Evolutionary conservation across 108 stramenopile species (phyloP), one percentile per base, ranked within the genome.

Genomic region (Conticribra weissflogii): DNA sequence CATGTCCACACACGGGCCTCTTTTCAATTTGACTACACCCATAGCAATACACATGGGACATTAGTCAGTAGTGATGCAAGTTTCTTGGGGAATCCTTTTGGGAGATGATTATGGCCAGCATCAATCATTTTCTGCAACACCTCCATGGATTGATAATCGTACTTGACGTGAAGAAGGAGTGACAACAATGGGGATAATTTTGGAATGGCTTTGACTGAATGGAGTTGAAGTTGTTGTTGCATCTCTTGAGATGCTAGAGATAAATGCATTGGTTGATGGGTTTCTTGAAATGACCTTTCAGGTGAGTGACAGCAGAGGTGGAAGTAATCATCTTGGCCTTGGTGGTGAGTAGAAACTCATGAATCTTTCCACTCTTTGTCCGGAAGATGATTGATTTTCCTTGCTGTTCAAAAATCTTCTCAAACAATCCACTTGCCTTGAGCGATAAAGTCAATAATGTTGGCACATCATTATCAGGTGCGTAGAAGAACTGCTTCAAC

Each of bases 31-130:
- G 17, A 46, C 25, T 21, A 30, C 50, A 18, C 51, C 12, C 3
- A 46, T 24, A 30, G 50, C 50, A 21, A 36, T 51, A 33, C 64
- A 66, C 33, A 66, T 66, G 14, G 64, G 64, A 30, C 64, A 66
- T 4, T 21, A 28, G 19, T 30, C 64, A 29, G 50, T 14, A 66
- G 36, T 5, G 36, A 12, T 12, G 36, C 36, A 9, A 41, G 12
- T 41, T 41, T 41, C 36, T 41, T 41, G 5, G 36, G 36, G 5
- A 12, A 9, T 41, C 36, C 36, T 41, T 41, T 41, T 9, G 36
- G 36, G 5, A 41, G 36, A 9, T 9, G 12, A 41, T 9, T 41
- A 12, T 41, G 36, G 36, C 36, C 36, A 41, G 5, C 36, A 12
- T 41, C 12, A 12, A 41, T 41, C 36, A 41, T 41, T 41, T 41